phyloP scores from a whole-genome alignment of 805 yeast species.

The Kodamaea neixiangensis region DNA sequence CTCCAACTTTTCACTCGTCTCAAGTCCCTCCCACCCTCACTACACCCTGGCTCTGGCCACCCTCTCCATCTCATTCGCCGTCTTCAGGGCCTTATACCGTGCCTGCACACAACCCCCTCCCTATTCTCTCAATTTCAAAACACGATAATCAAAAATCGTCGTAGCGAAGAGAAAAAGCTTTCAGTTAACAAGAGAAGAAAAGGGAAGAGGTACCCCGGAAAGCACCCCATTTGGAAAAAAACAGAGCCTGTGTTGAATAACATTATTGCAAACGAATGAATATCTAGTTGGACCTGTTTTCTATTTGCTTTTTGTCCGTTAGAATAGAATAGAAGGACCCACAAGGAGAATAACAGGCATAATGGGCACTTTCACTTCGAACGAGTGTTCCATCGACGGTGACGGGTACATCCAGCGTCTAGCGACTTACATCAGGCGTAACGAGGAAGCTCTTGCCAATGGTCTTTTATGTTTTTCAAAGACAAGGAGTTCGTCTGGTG shows the following conservation, averaged over 20 bases:
- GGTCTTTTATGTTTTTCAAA: slow-evolving; percentile 57
- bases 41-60: not conserved
- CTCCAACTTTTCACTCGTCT: not conserved
- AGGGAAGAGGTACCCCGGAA: slow-evolving; percentile 1
- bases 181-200: slow-evolving; percentile 2
- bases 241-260: not conserved
- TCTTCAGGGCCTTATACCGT: not conserved
- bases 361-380: slow-evolving; percentile 27
- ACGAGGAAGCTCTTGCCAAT: slow-evolving; percentile 60
- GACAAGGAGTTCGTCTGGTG: slow-evolving; percentile 22
- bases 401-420: slow-evolving; percentile 57
- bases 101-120: slow-evolving; percentile 5
- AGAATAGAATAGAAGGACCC: not conserved
- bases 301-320: not conserved
- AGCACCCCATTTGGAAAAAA: not conserved
- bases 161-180: slow-evolving; percentile 6
- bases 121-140: slow-evolving; percentile 3
- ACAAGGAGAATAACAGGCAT: not conserved
- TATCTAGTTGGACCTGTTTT: not conserved
- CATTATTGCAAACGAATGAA: not conserved
- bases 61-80: not conserved
- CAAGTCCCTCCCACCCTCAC: not conserved
- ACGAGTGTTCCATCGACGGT: slow-evolving; percentile 50
- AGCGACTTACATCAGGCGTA: slow-evolving; percentile 53
- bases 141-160: slow-evolving; percentile 8